Evolutionary conservation across 1,139 yeast species (phyloP).

Genomic region (Spathaspora jeffriesii): DNA sequence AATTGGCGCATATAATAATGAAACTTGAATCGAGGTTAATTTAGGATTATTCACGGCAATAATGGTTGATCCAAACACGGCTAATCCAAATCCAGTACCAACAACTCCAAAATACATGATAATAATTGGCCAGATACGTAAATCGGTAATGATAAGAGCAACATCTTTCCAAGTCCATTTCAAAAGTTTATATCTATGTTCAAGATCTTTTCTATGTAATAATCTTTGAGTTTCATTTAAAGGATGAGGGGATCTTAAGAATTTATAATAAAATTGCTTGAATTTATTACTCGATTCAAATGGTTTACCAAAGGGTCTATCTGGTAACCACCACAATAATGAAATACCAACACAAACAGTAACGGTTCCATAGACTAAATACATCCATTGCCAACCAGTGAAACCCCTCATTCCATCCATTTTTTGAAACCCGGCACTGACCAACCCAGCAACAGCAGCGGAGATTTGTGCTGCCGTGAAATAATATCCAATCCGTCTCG

Average conservation of each 20-base stretch:
- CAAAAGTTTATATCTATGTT: constrained; percentile 34
- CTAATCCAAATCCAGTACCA: constrained; percentile 84
- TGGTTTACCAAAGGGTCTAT: constrained; percentile 45
- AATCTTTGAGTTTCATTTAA: constrained; percentile 52
- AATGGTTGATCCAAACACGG: constrained; percentile 86
- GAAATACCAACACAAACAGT: constrained; percentile 68
- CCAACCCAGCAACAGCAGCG: constrained; percentile 84
- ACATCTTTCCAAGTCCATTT: constrained; percentile 68
- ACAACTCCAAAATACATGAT: constrained; percentile 94
- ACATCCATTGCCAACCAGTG: constrained; percentile 91
- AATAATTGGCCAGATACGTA: constrained; percentile 76
- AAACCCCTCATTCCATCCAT: constrained; percentile 72
- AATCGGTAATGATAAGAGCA: constrained; percentile 55
- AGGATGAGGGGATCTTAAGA: constrained; percentile 48
- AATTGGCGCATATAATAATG: constrained; percentile 82
- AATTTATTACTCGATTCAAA: constrained; percentile 14
- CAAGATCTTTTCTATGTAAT: constrained; percentile 68
- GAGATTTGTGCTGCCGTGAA: constrained; percentile 90
- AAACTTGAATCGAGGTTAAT: constrained; percentile 67
- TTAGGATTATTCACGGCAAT: constrained; percentile 64
- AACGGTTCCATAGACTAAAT: constrained; percentile 70
- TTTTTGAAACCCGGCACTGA: constrained; percentile 84
- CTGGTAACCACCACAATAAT: constrained; percentile 86
- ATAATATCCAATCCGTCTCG: constrained; percentile 83
- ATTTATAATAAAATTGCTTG: constrained; percentile 19